phyloP scores from a whole-genome alignment of 768 basidiomycete species.

The Rhodotorula paludigena region DNA sequence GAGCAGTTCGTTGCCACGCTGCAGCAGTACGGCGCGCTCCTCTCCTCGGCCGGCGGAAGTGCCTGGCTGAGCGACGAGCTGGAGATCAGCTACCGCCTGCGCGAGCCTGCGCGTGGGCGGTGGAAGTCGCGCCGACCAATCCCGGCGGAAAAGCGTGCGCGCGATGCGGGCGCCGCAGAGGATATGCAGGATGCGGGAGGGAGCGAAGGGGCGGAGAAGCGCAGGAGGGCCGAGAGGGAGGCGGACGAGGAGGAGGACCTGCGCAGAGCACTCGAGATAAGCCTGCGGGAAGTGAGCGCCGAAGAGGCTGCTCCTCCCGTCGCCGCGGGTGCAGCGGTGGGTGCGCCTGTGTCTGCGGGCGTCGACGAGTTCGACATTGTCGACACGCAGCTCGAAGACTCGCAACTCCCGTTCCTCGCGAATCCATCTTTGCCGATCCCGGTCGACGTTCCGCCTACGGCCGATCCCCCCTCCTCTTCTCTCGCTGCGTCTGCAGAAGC shows the following conservation, averaged over 20 bases:
- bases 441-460: background rate
- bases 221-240: background rate
- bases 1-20: slow-evolving; percentile 57
- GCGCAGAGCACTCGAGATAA: slow-evolving; percentile 15
- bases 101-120: background rate
- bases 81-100: slow-evolving; percentile 42
- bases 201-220: background rate
- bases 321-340: background rate
- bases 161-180: background rate
- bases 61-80: slow-evolving; percentile 45
- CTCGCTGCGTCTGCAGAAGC: background rate
- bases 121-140: background rate
- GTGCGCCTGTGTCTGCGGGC: fast-evolving
- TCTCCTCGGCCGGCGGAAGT: slow-evolving; percentile 33
- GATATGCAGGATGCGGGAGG: background rate
- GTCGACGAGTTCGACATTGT: background rate
- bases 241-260: slow-evolving; percentile 19
- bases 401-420: slow-evolving; percentile 21
- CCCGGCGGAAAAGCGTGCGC: background rate
- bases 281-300: background rate
- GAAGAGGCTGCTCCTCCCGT: background rate
- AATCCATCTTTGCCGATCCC: slow-evolving; percentile 14
- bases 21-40: slow-evolving; percentile 26
- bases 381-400: slow-evolving; percentile 6
- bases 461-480: background rate